Evolutionary conservation across 1,139 yeast species (phyloP).

Genomic region (Hyphopichia fennica): DNA sequence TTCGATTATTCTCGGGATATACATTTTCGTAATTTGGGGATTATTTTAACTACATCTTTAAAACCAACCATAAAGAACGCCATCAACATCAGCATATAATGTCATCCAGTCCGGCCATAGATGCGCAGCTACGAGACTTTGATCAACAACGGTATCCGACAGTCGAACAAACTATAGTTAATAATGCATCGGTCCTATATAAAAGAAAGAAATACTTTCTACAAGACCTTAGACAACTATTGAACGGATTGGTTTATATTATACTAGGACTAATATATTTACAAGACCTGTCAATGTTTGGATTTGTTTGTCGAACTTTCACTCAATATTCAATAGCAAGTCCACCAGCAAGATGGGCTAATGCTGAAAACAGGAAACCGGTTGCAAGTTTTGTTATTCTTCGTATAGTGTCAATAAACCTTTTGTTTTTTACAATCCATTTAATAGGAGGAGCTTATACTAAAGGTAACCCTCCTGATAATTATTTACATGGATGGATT

Average conservation of each 20-base stretch:
- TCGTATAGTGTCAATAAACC: slow-evolving; percentile 14
- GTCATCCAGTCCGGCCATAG: slow-evolving; percentile 12
- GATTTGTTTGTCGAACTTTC: slow-evolving; percentile 25
- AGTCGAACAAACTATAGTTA: slow-evolving; percentile 34
- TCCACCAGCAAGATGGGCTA: slow-evolving; percentile 13
- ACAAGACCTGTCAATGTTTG: slow-evolving; percentile 34
- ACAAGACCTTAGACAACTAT: slow-evolving; percentile 30
- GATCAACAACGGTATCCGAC: slow-evolving; percentile 34
- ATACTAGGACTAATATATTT: slow-evolving; percentile 33
- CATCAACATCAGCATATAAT: not conserved
- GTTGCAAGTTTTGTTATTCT: not conserved
- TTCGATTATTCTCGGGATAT: not conserved
- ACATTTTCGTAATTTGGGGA: not conserved
- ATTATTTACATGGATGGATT: slow-evolving; percentile 34
- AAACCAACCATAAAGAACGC: too few relatives aligned
- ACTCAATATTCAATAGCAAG: slow-evolving; percentile 31
- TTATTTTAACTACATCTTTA: not conserved
- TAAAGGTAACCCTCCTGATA: slow-evolving; percentile 14
- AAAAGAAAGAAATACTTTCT: slow-evolving; percentile 42
- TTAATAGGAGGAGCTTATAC: slow-evolving; percentile 27
- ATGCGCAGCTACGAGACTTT: slow-evolving; percentile 28
- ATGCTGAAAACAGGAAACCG: not conserved
- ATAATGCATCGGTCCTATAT: slow-evolving; percentile 37
- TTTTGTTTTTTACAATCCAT: slow-evolving; percentile 27
- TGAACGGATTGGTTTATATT: slow-evolving; percentile 30